Evolutionary conservation across 352 stramenopile genomes (phyloP).

Genomic region (Phytophthora brassicae): DNA sequence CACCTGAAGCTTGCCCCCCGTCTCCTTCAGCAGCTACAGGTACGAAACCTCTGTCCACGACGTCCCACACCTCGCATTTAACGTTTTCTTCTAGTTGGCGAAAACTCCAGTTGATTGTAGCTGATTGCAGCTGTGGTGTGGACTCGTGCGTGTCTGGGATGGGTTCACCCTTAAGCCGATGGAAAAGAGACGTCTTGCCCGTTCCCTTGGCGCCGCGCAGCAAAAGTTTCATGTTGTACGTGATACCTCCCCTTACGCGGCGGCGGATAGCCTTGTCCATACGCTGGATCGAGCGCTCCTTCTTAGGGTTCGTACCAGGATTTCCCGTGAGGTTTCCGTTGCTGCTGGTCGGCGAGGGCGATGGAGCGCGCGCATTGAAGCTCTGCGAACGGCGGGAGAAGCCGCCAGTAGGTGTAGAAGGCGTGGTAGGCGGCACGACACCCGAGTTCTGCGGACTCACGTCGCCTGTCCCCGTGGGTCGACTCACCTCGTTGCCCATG

Average conservation of each 20-base stretch:
- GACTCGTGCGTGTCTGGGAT: slow-evolving; percentile 69
- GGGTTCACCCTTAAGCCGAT: slow-evolving; percentile 75
- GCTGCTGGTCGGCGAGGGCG: slow-evolving; percentile 19
- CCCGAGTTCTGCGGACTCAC: slow-evolving; percentile 32
- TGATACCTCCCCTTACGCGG: slow-evolving; percentile 77
- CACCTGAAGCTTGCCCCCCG: not conserved
- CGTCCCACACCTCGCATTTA: slow-evolving; percentile 92
- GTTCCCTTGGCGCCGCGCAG: slow-evolving; percentile 81
- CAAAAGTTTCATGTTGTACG: slow-evolving; percentile 93
- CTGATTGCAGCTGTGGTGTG: slow-evolving; percentile 87
- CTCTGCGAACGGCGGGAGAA: slow-evolving; percentile 42
- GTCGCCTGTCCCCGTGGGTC: slow-evolving; percentile 13
- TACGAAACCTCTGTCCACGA: slow-evolving; percentile 82
- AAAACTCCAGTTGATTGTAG: slow-evolving; percentile 88
- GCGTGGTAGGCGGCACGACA: slow-evolving; percentile 22
- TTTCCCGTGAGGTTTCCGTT: slow-evolving; percentile 10
- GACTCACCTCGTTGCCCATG: slow-evolving; percentile 72
- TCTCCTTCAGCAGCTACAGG: slow-evolving; percentile 10
- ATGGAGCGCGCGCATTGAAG: slow-evolving; percentile 37
- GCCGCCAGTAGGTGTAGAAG: slow-evolving; percentile 32
- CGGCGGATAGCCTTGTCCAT: slow-evolving; percentile 84
- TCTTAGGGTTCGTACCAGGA: slow-evolving; percentile 25
- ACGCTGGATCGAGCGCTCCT: slow-evolving; percentile 73
- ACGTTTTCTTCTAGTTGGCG: slow-evolving; percentile 75
- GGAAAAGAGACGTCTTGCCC: slow-evolving; percentile 89